Evolutionary conservation across 1,139 yeast species (phyloP), one percentile per base, ranked within the genome.

Genomic region (Saccharomycopsis crataegensis): DNA sequence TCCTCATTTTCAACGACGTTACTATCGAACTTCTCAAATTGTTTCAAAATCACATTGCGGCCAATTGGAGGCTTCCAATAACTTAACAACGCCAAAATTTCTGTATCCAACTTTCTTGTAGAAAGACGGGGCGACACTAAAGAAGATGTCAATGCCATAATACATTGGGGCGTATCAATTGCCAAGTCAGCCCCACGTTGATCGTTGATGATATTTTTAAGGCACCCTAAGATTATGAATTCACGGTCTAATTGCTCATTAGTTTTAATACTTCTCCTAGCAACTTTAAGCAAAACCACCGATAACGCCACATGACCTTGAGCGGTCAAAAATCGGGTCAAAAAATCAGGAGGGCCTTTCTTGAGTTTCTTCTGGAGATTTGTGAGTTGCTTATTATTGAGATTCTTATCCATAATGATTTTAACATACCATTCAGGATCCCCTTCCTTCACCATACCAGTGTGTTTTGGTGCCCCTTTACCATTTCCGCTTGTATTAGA

Each of bases 61-160:
- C 85, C 84, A 6, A 64, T 58, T 3, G 75, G 75, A 8, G 67
- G 65, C 33, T 69, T 65, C 72, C 75, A 71, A 51, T 71, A 71
- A 48, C 79, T 66, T 57, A 79, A 59, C 57, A 69, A 72, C 0
- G 78, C 71, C 57, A 80, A 65, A 14, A 88, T 74, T 55, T 87
- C 95, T 0, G 90, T 83, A 1, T 86, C 83, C 11, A 83, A 71
- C 58, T 79, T 82, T 58, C 91, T 72, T 1, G 94, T 86, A 7
- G 79, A 67, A 12, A 86, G 68, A 51, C 86, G 72, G 0, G 75
- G 71, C 1, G 83, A 77, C 2, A 69, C 64, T 36, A 80, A 60
- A 7, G 80, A 75, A 6, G 74, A 70, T 12, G 77, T 70, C 3
- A 81, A 65, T 3, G 79, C 72, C 1, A 72, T 71, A 8, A 78